Evolutionary conservation across 352 stramenopile species (phyloP), one percentile per base, ranked within the genome.

Genomic region (Pythium rishiriense): DNA sequence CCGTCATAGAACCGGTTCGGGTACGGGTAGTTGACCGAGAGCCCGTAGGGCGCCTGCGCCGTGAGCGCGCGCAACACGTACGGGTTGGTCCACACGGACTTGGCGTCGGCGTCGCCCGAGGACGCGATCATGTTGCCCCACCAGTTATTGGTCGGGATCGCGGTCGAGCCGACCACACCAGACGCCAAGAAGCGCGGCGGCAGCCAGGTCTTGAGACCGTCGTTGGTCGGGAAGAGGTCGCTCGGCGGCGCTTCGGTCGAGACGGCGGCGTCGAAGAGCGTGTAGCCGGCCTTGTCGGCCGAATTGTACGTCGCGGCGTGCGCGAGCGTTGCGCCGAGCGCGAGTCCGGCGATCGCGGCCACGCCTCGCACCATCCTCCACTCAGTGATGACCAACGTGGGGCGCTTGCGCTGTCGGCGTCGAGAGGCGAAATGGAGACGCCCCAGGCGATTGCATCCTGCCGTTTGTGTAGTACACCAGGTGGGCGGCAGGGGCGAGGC

Each of bases 101-200:
- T 75, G 19, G 79, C 72, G 39, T 50, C 35, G 12, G 52, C 47
- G 57, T 71, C 71, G 9, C 52, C 70, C 46, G 79, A 68, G 46
- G 81, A 55, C 10, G 71, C 78, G 55, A 91, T 91, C 54, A 88
- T 75, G 66, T 89, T 89, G 33, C 58, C 47, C 58, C 57, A 64
- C 78, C 82, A 91, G 49, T 83, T 80, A 63, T 88, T 91, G 26
- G 82, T 91, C 22, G 80, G 80, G 47, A 88, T 86, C 17, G 78
- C 49, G 11, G 69, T 74, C 6, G 62, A 74, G 25, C 76, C 78
- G 26, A 85, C 69, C 19, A 81, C 24, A 0, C 73, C 74, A 6
- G 78, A n/a, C 0, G 76, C 73, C 24, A 88, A n/a, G 68, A 77
- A 88, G n/a, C 78, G 78, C 47, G 79, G 79, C 7, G 80, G 77